Percentiles rank a stretch among this genome's conserved stretches.
phyloP scores from a whole-genome alignment of 345 rosid genomes.

The Heritiera fomes region DNA sequence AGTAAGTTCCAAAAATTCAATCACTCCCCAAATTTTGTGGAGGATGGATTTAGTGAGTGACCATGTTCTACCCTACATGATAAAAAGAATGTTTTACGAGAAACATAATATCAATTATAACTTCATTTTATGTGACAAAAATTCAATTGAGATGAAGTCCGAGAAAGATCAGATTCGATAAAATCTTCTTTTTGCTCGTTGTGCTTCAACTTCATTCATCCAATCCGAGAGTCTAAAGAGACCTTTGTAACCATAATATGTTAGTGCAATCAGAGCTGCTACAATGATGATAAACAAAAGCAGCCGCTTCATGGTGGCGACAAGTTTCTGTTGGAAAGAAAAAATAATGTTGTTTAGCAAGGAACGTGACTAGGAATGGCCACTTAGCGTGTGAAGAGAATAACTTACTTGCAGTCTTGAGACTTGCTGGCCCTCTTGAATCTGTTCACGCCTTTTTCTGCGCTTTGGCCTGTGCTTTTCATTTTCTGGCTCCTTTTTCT shows the following conservation, averaged over 20 bases:
- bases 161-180: conserved; percentile 31
- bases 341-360: background rate
- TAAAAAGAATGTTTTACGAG: background rate
- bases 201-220: conserved; percentile 83
- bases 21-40: background rate
- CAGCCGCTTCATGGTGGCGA: conserved; percentile 43
- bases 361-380: background rate
- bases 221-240: conserved; percentile 73
- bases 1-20: background rate
- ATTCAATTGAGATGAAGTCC: background rate
- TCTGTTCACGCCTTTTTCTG: conserved; percentile 59
- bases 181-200: conserved; percentile 48
- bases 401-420: conserved; percentile 60
- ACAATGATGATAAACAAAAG: conserved; percentile 39
- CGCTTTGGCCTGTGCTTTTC: conserved; percentile 59
- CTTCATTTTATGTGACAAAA: background rate
- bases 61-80: background rate
- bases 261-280: conserved; percentile 37
- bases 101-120: background rate
- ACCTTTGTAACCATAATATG: conserved; percentile 78
- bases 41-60: background rate
- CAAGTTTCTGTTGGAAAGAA: conserved; percentile 52
- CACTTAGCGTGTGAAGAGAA: background rate
- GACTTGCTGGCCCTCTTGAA: conserved; percentile 47
- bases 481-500: conserved; percentile 59